Conservation (phyloP, 2,329 filamentous ascomycete genomes). For the Nigrospora osmanthi region DNA sequence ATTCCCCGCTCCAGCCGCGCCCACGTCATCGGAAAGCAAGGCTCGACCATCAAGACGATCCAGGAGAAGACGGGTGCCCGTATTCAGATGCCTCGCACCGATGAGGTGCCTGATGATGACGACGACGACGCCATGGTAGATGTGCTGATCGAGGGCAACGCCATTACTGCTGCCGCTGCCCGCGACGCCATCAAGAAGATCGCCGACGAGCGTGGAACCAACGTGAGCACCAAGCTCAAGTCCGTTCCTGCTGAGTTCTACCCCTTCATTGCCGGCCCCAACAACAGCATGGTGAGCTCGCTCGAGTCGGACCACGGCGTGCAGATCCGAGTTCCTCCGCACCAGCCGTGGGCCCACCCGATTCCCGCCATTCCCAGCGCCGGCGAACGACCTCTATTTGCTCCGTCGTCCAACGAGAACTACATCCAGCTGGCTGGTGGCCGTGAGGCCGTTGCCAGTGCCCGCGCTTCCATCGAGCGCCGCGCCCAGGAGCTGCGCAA, state of each 20-base stretch:
- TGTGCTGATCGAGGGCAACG: constrained; percentile 84
- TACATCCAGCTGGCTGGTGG: constrained; percentile 85
- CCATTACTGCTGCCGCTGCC: constrained; percentile 77
- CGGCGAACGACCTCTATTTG: constrained; percentile 62
- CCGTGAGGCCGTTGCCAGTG: constrained; percentile 71
- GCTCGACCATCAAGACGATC: constrained; percentile 81
- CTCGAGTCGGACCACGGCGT: constrained; percentile 70
- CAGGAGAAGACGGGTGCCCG: constrained; percentile 84
- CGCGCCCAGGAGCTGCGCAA: constrained; percentile 68
- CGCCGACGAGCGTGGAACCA: constrained; percentile 76
- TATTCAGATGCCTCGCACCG: constrained; percentile 80
- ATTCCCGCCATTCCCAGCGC: constrained; percentile 54
- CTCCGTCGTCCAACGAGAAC: constrained; percentile 60
- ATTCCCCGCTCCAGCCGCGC: constrained; percentile 78
- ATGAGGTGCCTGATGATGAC: constrained; percentile 53
- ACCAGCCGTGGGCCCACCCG: constrained; percentile 67
- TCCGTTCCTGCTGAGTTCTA: constrained; percentile 88
- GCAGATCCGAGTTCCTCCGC: constrained; percentile 74
- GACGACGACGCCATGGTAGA: constrained; percentile 82
- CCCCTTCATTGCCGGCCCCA: constrained; percentile 82
- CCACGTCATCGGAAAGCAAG: constrained; percentile 88
- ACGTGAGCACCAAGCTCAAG: constrained; percentile 72
- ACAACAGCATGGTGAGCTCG: constrained; percentile 58
- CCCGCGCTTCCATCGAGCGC: constrained; percentile 72
- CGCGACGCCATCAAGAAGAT: constrained; percentile 80